Evolutionary conservation across 2,329 filamentous ascomycete genomes (phyloP), one percentile per base, ranked within the genome.

Genomic region (Colletotrichum magnum): DNA sequence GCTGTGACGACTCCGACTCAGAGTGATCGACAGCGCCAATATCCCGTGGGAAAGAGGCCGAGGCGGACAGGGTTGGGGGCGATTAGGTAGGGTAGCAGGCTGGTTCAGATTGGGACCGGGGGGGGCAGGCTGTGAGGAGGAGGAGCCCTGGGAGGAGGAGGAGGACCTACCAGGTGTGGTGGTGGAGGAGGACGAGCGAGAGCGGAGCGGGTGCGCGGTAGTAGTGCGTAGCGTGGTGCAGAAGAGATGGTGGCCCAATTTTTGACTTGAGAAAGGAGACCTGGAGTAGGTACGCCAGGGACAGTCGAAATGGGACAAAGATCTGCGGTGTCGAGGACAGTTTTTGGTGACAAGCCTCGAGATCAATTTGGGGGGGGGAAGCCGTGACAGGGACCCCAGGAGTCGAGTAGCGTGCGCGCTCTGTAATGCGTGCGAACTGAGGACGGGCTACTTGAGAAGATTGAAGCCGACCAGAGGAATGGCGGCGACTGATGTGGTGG

Each of bases 11-110:
- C 80, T 84, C 79, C 81, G 80, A 83, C 78, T 75, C 81, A 80
- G 77, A 83, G 79, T 81, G 86, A 88, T 88, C 86, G 85, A 83
- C 86, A 84, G 77, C 77, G 66, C 80, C 80, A 81, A 83, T 85
- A 81, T 85, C 84, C 84, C 81, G 81, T 83, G 82, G 78, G 78
- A 81, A 80, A 80, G 81, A 77, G 80, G 78, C 80, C 80, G 80
- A 82, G 78, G 80, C 75, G 80, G 79, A 80, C 79, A 82, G 81
- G 83, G 82, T 84, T 77, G 72, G 79, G 75, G 75, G 74, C 76
- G 79, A 81, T 79, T 79, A 79, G 78, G 78, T 78, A 80, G 79
- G 79, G 77, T 77, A 73, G 75, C 74, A 77, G 78, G 76, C 76
- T 76, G 83, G 72, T 78, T 76, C 72, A 63, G 69, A 71, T 70